phyloP scores from a whole-genome alignment of 805 yeast genomes.

The Barnettozyma californica region DNA sequence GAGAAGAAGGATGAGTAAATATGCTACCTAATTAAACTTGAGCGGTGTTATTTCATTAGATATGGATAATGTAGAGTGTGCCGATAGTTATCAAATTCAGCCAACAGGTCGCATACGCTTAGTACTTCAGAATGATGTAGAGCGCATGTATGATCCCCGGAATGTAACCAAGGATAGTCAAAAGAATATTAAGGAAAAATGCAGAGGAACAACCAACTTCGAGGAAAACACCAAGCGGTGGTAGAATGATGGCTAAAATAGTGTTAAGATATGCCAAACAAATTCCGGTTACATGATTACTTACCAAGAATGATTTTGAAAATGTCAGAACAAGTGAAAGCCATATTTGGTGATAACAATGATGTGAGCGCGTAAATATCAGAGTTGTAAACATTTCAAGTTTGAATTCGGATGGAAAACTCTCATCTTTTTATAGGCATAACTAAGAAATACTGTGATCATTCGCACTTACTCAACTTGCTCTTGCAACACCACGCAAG shows the following conservation, averaged over 20 bases:
- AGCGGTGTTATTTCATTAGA: no score
- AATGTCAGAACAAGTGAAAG: constrained; percentile 44
- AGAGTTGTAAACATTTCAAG: no score
- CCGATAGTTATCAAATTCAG: not conserved
- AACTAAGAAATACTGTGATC: not conserved
- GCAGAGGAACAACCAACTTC: constrained; percentile 41
- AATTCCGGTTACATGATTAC: not conserved
- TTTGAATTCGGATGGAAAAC: no score
- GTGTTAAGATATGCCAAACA: not conserved
- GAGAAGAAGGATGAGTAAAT: constrained; percentile 14
- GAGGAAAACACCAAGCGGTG: constrained; percentile 53
- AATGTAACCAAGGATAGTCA: constrained; percentile 64
- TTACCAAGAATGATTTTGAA: constrained; percentile 36
- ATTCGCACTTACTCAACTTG: not conserved
- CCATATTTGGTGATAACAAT: constrained; percentile 28
- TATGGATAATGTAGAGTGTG: not conserved
- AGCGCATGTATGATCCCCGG: constrained; percentile 67
- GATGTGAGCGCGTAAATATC: no score
- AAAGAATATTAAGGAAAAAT: constrained; percentile 43
- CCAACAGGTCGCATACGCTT: not conserved
- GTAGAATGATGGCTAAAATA: constrained; percentile 40
- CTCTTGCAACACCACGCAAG: not conserved
- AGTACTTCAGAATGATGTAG: constrained; percentile 38
- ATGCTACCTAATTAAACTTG: not conserved
- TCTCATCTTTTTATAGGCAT: not conserved